Evolutionary conservation across 129 eudicot species (phyloP), one percentile per base, ranked within the genome.

Genomic region (Arctium lappa): DNA sequence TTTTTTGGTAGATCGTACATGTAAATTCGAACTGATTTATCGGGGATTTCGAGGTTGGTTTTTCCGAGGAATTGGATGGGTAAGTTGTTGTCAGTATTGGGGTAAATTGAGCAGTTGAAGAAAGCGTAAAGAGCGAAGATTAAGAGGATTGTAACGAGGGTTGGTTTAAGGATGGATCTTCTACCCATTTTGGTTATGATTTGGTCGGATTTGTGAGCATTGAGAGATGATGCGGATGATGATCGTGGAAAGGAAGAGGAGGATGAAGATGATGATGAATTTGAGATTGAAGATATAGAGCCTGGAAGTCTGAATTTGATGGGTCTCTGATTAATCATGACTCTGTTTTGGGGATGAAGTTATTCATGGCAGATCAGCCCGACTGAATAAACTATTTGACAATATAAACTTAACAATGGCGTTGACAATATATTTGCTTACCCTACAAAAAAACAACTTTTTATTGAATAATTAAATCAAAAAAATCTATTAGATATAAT

Each of bases 1-100:
- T 86, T 87, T 76, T 89, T 75, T 1, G 99, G 99, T 31, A 95
- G 85, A 86, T 93, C 94, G 75, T 95, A 95, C 97, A 95, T 95
- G 85, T 88, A 93, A 7, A 95, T 79, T 48, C 72, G 87, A 36
- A 93, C 92, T 42, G 84, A 42, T 68, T 42, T 27, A n/a, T 62
- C 68, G 8, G 80, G 76, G 79, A 22, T 48, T 79, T 73, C 63
- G 50, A 11, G 65, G 63, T 29, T 71, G 33, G 69, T 9, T 69
- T 60, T 60, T 0, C 9, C 8, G 3, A 60, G 68, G 29, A 60
- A 60, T 60, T 68, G 60, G 78, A 75, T 22, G 83, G 34, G 74
- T 9, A 75, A 2, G 66, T 11, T 77, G 48, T 69, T 70, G 63
- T 76, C 39, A 6, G 81, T 8, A 72, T 82, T 7, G 65, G 84